Evolutionary conservation across 1,139 yeast genomes (phyloP).

Genomic region (Tardiomyces depauwii): DNA sequence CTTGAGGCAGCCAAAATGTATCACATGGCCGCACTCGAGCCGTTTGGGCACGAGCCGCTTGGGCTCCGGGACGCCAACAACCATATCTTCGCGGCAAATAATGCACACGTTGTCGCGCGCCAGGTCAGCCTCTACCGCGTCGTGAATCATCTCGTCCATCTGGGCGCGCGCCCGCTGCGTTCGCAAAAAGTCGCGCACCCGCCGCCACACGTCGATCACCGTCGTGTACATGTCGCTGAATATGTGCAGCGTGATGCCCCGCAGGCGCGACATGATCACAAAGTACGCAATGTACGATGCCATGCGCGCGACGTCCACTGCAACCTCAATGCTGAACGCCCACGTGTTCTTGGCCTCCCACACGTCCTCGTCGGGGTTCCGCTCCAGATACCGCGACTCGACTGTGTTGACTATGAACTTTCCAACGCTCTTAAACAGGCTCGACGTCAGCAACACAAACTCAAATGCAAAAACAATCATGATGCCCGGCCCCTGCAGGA

Average conservation of each 20-base stretch:
- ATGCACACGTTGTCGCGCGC: conserved; percentile 56
- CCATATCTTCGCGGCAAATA: conserved; percentile 81
- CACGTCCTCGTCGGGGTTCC: conserved; percentile 45
- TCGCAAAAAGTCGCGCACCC: conserved; percentile 40
- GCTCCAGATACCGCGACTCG: conserved; percentile 40
- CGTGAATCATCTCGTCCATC: conserved; percentile 48
- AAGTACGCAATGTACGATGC: conserved; percentile 42
- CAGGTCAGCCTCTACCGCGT: conserved; percentile 54
- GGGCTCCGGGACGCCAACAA: conserved; percentile 19
- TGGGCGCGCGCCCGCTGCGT: conserved; percentile 53
- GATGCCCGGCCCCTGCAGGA: conserved; percentile 31
- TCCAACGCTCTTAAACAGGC: conserved; percentile 25
- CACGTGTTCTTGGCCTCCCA: conserved; percentile 68
- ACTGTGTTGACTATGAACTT: conserved; percentile 44
- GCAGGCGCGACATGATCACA: conserved; percentile 35
- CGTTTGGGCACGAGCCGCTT: conserved; percentile 57
- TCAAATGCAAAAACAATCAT: conserved; percentile 66
- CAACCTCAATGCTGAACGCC: conserved; percentile 46
- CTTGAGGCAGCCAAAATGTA: conserved; percentile 83
- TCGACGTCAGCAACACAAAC: conserved; percentile 50
- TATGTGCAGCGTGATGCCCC: conserved; percentile 52
- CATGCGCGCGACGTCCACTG: conserved; percentile 30
- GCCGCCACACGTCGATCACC: conserved; percentile 36
- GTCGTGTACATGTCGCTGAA: conserved; percentile 57
- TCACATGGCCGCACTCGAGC: conserved; percentile 72